Evolutionary conservation across 768 basidiomycete species (phyloP).

Genomic region (Coprinellus micaceus): DNA sequence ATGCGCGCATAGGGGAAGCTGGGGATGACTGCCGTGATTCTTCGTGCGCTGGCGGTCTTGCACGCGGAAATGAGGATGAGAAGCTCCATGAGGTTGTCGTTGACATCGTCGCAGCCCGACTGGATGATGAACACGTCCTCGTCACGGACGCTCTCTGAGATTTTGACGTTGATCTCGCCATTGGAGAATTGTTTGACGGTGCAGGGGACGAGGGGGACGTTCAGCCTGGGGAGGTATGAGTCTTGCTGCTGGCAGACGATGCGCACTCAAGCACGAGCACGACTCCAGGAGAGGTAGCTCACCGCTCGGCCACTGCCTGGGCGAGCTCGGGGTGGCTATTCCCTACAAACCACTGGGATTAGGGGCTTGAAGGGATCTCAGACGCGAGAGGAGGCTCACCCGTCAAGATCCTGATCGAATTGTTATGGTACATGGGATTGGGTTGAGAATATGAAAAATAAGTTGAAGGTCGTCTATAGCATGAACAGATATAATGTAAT

Average conservation of each 20-base stretch:
- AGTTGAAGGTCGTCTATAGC: conserved; percentile 32
- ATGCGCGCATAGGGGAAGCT: conserved; percentile 96
- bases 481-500: conserved; percentile 22
- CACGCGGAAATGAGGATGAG: conserved; percentile 98
- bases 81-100: conserved; percentile 97
- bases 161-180: conserved; percentile 93
- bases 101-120: conserved; percentile 83
- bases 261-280: conserved; percentile 36
- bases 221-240: conserved; percentile 58
- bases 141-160: conserved; percentile 92
- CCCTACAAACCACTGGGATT: conserved; percentile 48
- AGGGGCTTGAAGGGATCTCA: conserved; percentile 7
- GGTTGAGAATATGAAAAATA: conserved; percentile 8
- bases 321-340: conserved; percentile 99
- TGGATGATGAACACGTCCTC: conserved; percentile 99
- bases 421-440: conserved; percentile 68
- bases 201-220: conserved; percentile 80
- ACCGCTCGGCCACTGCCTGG: conserved; percentile 93
- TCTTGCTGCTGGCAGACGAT: neutral
- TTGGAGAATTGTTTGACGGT: conserved; percentile 90
- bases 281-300: conserved; percentile 55
- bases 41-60: conserved; percentile 91
- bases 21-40: conserved; percentile 96
- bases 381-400: conserved; percentile 41
- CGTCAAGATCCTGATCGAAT: conserved; percentile 71